Conservation (phyloP, 768 basidiomycete species). For the Tricholomella constricta region DNA sequence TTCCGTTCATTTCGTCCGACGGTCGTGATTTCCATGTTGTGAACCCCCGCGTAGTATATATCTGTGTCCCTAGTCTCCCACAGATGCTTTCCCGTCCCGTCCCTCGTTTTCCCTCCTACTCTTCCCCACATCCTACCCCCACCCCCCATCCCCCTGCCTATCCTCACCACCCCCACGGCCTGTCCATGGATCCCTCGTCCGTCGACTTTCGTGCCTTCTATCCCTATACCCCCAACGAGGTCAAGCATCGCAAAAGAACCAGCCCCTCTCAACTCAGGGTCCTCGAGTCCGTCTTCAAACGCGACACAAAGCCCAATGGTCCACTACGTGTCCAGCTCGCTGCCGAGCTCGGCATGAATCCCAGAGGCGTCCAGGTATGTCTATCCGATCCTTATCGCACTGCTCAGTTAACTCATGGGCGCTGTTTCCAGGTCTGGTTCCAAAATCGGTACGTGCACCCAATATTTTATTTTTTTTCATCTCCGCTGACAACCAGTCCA, state of each 20-base stretch:
- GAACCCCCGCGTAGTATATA: conserved; percentile 18
- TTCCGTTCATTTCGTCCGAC: conserved; percentile 26
- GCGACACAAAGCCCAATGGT: conserved; percentile 91
- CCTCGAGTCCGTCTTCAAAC: conserved; percentile 83
- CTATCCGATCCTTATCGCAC: not conserved
- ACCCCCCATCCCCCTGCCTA: conserved; percentile 19
- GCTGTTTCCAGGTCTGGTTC: conserved; percentile 74
- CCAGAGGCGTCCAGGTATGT: conserved; percentile 91
- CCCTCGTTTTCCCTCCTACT: conserved; percentile 17
- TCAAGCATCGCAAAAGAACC: conserved; percentile 92
- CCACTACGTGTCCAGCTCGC: conserved; percentile 78
- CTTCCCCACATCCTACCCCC: conserved; percentile 19
- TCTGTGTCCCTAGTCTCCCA: conserved; percentile 23
- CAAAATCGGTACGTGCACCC: conserved; percentile 67
- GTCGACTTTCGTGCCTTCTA: conserved; percentile 85
- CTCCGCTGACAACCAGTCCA: conserved; percentile 7
- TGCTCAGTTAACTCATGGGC: conserved; percentile 19
- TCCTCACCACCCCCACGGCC: conserved; percentile 34
- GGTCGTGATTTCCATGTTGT: conserved; percentile 25
- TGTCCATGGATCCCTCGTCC: conserved; percentile 59
- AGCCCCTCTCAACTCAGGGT: conserved; percentile 86
- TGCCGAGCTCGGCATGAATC: conserved; percentile 84
- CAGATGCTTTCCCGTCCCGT: conserved; percentile 30
- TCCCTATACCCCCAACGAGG: conserved; percentile 88
- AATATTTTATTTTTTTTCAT: conserved; percentile 7